Conservation (phyloP, 352 stramenopile species). For the Pythium pyrilobum region DNA sequence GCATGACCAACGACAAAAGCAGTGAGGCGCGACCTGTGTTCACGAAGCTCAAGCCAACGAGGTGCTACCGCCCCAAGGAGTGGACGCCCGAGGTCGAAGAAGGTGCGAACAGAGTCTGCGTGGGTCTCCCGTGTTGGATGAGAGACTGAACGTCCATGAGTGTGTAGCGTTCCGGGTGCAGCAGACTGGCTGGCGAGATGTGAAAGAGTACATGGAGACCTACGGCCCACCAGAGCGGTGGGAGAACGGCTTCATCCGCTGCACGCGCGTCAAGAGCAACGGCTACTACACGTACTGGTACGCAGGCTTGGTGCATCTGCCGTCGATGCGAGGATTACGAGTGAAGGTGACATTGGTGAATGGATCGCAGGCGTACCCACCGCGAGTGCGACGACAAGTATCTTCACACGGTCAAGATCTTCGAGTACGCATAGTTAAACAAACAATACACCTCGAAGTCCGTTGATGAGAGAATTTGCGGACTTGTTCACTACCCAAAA, state of each 20-base stretch:
- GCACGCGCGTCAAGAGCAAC: slow-evolving; percentile 76
- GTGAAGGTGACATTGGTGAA: background rate
- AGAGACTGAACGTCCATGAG: background rate
- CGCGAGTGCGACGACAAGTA: slow-evolving; percentile 84
- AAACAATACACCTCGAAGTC: background rate
- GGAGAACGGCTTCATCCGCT: slow-evolving; percentile 71
- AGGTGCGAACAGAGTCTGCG: slow-evolving; percentile 26
- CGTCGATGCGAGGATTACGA: too few relatives aligned
- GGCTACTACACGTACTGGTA: slow-evolving; percentile 83
- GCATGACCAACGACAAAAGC: slow-evolving; percentile 17
- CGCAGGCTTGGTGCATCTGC: too few relatives aligned
- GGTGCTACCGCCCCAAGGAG: slow-evolving; percentile 62
- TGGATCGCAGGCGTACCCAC: slow-evolving; percentile 32
- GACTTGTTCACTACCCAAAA: too few relatives aligned
- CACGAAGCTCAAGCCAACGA: slow-evolving; percentile 46
- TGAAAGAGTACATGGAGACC: slow-evolving; percentile 79
- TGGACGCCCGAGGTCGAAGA: slow-evolving; percentile 67
- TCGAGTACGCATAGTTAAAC: slow-evolving; percentile 47
- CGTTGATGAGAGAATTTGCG: too few relatives aligned
- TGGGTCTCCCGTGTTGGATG: background rate
- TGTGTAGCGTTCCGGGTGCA: slow-evolving; percentile 65
- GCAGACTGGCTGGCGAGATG: slow-evolving; percentile 63
- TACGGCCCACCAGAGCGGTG: slow-evolving; percentile 70
- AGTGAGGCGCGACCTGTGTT: slow-evolving; percentile 30
- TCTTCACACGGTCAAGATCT: slow-evolving; percentile 72